Base-by-base conservation (phyloP, 495 filamentous ascomycete genomes). In the Sabuloglossum arenarium region DNA sequence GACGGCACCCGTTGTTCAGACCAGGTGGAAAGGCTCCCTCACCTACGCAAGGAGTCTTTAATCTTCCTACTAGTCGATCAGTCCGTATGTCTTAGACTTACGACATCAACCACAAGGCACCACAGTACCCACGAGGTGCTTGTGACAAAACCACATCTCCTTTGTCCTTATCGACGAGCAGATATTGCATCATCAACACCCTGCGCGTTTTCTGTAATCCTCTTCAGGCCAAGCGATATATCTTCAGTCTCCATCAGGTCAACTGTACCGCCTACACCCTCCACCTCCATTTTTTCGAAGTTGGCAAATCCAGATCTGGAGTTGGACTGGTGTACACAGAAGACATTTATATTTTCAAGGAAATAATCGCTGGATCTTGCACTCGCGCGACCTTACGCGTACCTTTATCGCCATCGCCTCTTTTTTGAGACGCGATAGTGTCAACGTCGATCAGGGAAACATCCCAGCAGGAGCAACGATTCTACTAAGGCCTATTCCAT, bases 81-180 rank as follows among this genome's bases (percentile, higher is more conserved):
- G 47, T 51, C 16, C 47, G 47, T 29, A 30, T 51, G 47, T 51
- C 47, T 51, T 30, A n/a, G 16, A 30, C 24, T 1, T 10, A 8
- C 47, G 23, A 51, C 47, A 29, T 51, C 47, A 51, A 28, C 16
- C 25, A 29, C 47, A 27, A 10, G 10, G 47, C 23, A 28, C 47
- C 47, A 51, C 47, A 51, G 3, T 23, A 51, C 47, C 47, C 16
- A 14, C 47, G 47, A 51, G 47, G 47, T 51, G 47, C 23, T 51
- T 51, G 47, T 51, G 47, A 51, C 47, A 51, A 51, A 21, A 12
- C 5, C 19, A 21, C 21, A 51, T 51, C 47, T 51, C 47, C 28
- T 51, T 51, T 51, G 47, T 51, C 39, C 47, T 29, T 51, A 10
- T 51, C 47, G 47, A 51, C n/a, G 39, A 51, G 28, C 47, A 6